These are phyloP conservation scores for Amanita inopinata DNA, from an alignment of 768 basidiomycete genomes.

Conservation along the genomic window DNA sequence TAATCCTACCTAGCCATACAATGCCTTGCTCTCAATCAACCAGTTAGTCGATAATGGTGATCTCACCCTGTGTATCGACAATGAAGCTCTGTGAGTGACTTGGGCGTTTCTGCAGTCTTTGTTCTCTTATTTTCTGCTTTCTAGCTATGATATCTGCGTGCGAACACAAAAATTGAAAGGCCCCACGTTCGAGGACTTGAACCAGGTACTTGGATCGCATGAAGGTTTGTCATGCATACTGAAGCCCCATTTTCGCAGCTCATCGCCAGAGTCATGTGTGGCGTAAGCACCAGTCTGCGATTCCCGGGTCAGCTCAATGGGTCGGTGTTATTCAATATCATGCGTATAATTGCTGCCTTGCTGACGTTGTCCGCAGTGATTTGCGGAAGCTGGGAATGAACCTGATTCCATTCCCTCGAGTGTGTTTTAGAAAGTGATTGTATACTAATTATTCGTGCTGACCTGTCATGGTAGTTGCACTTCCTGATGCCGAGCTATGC, in stretches of 20 bases:
- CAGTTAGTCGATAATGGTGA: conserved; percentile 88
- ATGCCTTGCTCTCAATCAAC: conserved; percentile 74
- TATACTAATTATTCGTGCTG: neutral
- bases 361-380: conserved; percentile 38
- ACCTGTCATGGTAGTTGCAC: conserved; percentile 51
- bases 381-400: conserved; percentile 89
- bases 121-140: neutral
- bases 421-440: conserved; percentile 23
- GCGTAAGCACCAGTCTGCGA: conserved; percentile 83
- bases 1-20: conserved; percentile 68
- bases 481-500: conserved; percentile 96
- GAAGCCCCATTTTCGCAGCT: conserved; percentile 29
- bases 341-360: neutral
- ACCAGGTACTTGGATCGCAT: conserved; percentile 36
- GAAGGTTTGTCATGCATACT: neutral
- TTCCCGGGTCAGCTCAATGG: conserved; percentile 94
- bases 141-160: conserved; percentile 63
- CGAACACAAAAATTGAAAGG: conserved; percentile 54
- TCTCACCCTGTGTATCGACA: conserved; percentile 77
- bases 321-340: conserved; percentile 25
- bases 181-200: conserved; percentile 60
- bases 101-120: neutral
- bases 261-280: conserved; percentile 88
- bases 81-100: conserved; percentile 64
- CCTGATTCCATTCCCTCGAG: conserved; percentile 92